A percentile compares a stretch with the other conserved stretches of the same genome.
phyloP scores from a whole-genome alignment of 768 basidiomycete genomes.

The Amanita pallidorosea region DNA sequence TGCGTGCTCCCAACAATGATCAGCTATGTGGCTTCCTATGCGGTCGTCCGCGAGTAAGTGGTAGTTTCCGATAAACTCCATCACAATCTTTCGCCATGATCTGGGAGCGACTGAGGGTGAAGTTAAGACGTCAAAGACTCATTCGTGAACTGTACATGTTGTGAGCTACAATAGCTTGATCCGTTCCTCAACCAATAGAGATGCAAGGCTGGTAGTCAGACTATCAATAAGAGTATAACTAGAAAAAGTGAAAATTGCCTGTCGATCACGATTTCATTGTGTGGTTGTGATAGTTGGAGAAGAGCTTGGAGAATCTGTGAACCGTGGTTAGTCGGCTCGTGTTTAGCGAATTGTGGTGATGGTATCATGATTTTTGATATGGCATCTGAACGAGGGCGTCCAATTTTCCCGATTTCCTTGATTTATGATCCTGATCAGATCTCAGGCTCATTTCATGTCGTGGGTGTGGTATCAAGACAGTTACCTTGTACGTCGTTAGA shows the following conservation, averaged over 20 bases:
- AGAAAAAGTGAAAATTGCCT: constrained; percentile 36
- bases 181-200: constrained; percentile 47
- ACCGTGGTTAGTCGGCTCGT: constrained; percentile 70
- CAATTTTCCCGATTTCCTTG: constrained; percentile 1
- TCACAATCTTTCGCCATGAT: constrained; percentile 59
- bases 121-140: constrained; percentile 74
- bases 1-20: constrained; percentile 84
- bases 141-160: constrained; percentile 60
- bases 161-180: constrained; percentile 37
- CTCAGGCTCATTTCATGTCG: neutral
- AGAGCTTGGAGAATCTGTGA: constrained; percentile 79
- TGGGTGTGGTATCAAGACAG: constrained; percentile 8
- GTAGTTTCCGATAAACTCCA: constrained; percentile 70
- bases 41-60: constrained; percentile 79
- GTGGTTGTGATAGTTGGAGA: constrained; percentile 53
- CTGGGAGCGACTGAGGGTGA: constrained; percentile 55
- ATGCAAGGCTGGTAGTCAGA: constrained; percentile 35
- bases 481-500: constrained; percentile 39
- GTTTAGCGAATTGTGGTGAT: constrained; percentile 5
- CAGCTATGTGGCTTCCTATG: constrained; percentile 83
- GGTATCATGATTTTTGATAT: too few relatives aligned
- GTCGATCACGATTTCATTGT: constrained; percentile 56
- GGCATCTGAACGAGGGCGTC: too few relatives aligned
- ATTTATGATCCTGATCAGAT: constrained; percentile 16
- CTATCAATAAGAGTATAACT: neutral